Evolutionary conservation across 371 early-diverging fungal species (phyloP).

Genomic region (Actinomortierella wolfii): DNA sequence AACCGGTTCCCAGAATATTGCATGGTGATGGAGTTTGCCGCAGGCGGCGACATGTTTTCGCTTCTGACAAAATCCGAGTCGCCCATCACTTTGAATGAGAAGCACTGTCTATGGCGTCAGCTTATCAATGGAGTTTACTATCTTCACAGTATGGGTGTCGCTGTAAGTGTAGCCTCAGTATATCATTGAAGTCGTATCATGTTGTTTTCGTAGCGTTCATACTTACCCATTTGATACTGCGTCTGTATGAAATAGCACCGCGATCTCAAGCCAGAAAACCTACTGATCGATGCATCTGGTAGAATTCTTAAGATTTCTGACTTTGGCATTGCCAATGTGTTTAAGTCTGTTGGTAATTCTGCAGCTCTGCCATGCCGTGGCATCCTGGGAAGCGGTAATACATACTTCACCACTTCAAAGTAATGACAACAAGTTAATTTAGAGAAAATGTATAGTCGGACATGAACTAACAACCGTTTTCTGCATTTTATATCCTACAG

Average conservation of each 20-base stretch:
- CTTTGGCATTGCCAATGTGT: conserved; percentile 79
- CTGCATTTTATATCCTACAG: conserved; percentile 40
- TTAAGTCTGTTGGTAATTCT: conserved; percentile 53
- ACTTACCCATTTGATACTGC: background rate
- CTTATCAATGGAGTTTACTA: conserved; percentile 34
- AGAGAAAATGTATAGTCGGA: no score
- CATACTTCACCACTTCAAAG: no score
- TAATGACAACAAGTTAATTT: no score
- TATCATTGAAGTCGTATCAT: no score
- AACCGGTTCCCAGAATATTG: conserved; percentile 50
- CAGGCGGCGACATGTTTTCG: conserved; percentile 89
- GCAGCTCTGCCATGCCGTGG: conserved; percentile 33
- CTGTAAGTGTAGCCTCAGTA: conserved; percentile 20
- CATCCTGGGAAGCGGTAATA: conserved; percentile 39
- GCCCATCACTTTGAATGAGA: conserved; percentile 52
- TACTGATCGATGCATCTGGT: conserved; percentile 72
- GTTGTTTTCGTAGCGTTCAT: background rate
- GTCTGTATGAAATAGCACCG: conserved; percentile 53
- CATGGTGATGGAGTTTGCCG: conserved; percentile 85
- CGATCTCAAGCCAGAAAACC: conserved; percentile 92
- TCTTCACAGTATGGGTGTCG: conserved; percentile 40
- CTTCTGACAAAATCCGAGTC: conserved; percentile 74
- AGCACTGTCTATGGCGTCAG: conserved; percentile 39
- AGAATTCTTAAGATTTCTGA: conserved; percentile 85
- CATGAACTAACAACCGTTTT: background rate